These are phyloP conservation scores for Arabidopsis hybrid DNA, from an alignment of 441 rosid genomes.

Conservation along the genomic window DNA sequence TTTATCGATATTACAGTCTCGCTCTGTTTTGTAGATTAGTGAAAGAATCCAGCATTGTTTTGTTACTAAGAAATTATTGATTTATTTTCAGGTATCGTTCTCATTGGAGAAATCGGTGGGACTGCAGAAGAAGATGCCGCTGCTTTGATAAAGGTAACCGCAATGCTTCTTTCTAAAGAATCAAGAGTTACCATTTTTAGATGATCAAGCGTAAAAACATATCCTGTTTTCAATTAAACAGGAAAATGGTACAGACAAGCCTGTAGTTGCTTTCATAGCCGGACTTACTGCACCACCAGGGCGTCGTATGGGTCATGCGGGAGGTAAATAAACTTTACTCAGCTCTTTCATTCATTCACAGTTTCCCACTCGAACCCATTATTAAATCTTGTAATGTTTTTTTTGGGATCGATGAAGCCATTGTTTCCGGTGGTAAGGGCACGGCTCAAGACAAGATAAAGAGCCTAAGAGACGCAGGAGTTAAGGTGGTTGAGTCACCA, in stretches of 20 bases:
- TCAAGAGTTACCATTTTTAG: not conserved
- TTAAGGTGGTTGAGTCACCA: conserved; percentile 90
- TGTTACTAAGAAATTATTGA: conserved; percentile 15
- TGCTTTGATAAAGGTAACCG: conserved; percentile 68
- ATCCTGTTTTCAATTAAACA: conserved; percentile 43
- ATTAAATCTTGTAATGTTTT: conserved; percentile 1
- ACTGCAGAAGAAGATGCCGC: conserved; percentile 98
- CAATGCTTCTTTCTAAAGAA: conserved; percentile 15
- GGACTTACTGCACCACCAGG: conserved; percentile 99
- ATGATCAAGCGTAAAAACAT: conserved; percentile 13
- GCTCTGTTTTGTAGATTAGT: conserved; percentile 11
- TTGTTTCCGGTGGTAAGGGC: conserved; percentile 94
- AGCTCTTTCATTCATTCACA: not conserved
- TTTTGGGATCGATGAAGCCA: conserved; percentile 55
- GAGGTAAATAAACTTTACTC: conserved; percentile 61
- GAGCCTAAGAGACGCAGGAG: conserved; percentile 85
- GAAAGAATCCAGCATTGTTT: not conserved
- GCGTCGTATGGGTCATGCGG: conserved; percentile 99
- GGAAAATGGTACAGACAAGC: conserved; percentile 95
- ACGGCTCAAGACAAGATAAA: conserved; percentile 91
- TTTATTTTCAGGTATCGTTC: conserved; percentile 65
- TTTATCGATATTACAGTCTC: not conserved
- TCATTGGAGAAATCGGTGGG: conserved; percentile 94
- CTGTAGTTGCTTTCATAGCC: conserved; percentile 94
- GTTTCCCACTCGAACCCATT: not conserved